These are phyloP conservation scores for Hypoxylon lenormandii DNA, from an alignment of 495 filamentous ascomycete genomes.

Conservation along the genomic window DNA sequence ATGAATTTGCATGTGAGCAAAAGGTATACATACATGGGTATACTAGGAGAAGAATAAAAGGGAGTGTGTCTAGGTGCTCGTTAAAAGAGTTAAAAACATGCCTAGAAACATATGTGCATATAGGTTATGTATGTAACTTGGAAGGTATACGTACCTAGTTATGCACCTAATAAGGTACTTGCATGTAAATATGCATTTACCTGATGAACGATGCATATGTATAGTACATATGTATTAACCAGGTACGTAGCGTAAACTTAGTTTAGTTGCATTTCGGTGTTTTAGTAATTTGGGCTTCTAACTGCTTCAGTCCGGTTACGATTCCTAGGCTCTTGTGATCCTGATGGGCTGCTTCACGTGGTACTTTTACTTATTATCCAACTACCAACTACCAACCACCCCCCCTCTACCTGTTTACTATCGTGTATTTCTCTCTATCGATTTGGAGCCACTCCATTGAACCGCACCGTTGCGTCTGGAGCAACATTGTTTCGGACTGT, in stretches of 20 bases:
- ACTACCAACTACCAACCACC: neutral
- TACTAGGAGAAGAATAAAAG: no score
- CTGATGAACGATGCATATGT: no score
- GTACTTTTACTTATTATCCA: neutral
- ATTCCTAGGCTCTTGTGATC: neutral
- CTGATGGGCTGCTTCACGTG: slow-evolving; percentile 24
- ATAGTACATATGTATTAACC: no score
- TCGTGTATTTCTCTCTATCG: slow-evolving; percentile 5
- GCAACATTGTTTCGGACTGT: slow-evolving; percentile 16
- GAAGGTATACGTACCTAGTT: neutral
- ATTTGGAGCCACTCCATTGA: slow-evolving; percentile 5
- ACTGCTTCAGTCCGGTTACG: slow-evolving; percentile 32
- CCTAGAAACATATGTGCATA: neutral
- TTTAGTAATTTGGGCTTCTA: slow-evolving; percentile 34
- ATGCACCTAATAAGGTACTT: neutral
- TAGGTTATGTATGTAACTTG: no score
- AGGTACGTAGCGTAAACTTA: neutral
- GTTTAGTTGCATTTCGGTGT: no score
- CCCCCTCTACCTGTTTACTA: slow-evolving; percentile 2
- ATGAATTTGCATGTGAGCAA: neutral
- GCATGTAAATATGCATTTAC: no score
- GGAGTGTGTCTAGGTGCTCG: no score
- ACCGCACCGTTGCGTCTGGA: slow-evolving; percentile 19
- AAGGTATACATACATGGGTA: no score
- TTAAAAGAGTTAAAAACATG: neutral